Evolutionary conservation across 192 early-diverging fungal genomes (phyloP).

Genomic region (Funneliformis geosporum): DNA sequence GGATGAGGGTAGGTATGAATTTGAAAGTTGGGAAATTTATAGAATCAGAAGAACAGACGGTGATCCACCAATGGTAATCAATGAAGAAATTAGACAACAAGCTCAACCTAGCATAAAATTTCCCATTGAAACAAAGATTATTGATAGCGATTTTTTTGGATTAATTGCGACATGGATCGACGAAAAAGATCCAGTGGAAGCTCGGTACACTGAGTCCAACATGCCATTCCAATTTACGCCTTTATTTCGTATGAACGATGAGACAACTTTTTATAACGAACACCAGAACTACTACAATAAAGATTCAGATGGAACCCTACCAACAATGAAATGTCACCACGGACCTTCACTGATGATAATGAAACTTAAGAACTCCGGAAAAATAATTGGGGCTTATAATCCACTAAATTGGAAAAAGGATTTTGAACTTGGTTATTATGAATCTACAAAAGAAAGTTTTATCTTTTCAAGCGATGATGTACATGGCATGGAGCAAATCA

Average conservation of each 20-base stretch:
- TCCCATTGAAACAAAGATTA: slow-evolving; percentile 15
- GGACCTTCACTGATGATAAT: slow-evolving; percentile 23
- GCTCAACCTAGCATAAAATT: background rate
- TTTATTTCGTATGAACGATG: slow-evolving; percentile 18
- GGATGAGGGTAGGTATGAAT: background rate
- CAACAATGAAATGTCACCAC: slow-evolving; percentile 20
- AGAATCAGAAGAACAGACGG: background rate
- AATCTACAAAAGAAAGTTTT: slow-evolving; percentile 15
- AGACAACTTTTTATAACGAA: background rate
- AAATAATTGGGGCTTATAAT: slow-evolving; percentile 18
- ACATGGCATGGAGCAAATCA: background rate
- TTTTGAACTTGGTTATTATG: background rate
- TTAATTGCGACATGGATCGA: slow-evolving; percentile 16
- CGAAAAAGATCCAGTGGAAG: slow-evolving; percentile 2
- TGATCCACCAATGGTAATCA: background rate
- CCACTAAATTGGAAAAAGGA: background rate
- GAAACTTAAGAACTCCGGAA: slow-evolving; percentile 5
- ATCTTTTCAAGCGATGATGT: background rate
- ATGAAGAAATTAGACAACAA: background rate
- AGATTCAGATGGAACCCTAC: slow-evolving; percentile 10
- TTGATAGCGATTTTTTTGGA: slow-evolving; percentile 17
- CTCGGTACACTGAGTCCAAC: background rate
- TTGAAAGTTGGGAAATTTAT: slow-evolving; percentile 11
- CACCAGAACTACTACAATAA: background rate
- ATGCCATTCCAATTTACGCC: slow-evolving; percentile 12